phyloP scores from a whole-genome alignment of 257 asterid species.

The Nicotiana obtusifolia region DNA sequence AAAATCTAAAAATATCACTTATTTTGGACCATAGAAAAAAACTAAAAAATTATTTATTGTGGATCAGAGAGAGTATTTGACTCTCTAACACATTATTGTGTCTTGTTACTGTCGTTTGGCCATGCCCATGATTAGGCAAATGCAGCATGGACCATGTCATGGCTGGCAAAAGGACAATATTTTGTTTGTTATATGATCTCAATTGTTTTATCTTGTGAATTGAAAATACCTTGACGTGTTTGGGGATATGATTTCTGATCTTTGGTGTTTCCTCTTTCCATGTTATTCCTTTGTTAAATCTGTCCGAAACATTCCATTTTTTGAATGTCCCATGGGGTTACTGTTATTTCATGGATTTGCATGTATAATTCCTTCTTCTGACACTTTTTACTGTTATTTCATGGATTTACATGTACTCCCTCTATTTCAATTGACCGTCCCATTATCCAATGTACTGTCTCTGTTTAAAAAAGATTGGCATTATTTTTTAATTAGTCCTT shows the following conservation, averaged over 20 bases:
- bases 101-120: not conserved
- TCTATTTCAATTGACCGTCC: not conserved
- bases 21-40: no score
- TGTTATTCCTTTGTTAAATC: not conserved
- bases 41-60: no score
- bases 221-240: not conserved
- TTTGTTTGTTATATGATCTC: not conserved
- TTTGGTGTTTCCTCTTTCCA: not conserved
- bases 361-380: not conserved
- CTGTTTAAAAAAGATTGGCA: no score
- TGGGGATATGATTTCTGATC: not conserved
- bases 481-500: no score
- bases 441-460: no score
- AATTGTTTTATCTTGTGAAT: not conserved
- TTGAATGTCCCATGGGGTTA: no score
- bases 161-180: not conserved
- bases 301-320: not conserved
- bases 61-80: no score
- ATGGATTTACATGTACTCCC: no score
- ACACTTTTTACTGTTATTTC: no score
- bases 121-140: not conserved
- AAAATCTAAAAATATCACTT: no score
- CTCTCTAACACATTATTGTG: not conserved
- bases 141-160: not conserved
- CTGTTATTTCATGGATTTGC: not conserved